phyloP scores from a whole-genome alignment of 306 rosid species.

The Pyrus pyrifolia region DNA sequence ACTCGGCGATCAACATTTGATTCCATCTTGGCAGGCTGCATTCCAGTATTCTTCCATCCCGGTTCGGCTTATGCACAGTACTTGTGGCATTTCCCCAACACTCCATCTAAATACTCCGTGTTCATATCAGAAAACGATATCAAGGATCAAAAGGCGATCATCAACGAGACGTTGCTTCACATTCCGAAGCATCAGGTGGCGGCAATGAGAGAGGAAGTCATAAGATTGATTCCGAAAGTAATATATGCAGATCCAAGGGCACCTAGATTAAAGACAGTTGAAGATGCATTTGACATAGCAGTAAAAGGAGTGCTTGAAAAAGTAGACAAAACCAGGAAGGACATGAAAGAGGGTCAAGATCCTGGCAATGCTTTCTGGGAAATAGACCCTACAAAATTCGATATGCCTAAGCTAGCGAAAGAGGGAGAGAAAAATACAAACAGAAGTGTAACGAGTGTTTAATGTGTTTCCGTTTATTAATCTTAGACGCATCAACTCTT shows the following conservation, averaged over 20 bases:
- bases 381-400: neutral
- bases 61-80: conserved; percentile 40
- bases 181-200: conserved; percentile 16
- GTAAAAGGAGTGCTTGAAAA: conserved; percentile 39
- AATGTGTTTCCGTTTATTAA: too few species aligned
- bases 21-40: conserved; percentile 4
- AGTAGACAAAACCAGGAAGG: conserved; percentile 24
- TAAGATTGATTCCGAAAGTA: conserved; percentile 38
- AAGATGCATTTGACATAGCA: conserved; percentile 54
- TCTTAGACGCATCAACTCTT: too few species aligned
- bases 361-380: conserved; percentile 2
- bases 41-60: conserved; percentile 50
- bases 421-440: neutral
- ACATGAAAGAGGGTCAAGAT: neutral
- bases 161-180: conserved; percentile 26
- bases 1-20: conserved; percentile 44
- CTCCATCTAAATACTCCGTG: conserved; percentile 28
- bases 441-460: too few species aligned
- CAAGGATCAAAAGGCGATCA: neutral
- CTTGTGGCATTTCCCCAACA: conserved; percentile 41
- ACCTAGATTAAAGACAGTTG: conserved; percentile 14
- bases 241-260: conserved; percentile 34
- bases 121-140: conserved; percentile 26
- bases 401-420: neutral
- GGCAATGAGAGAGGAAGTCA: conserved; percentile 38